Evolutionary conservation across 176 grass and related monocot species (phyloP), one percentile per base, ranked within the genome.

Genomic region (Oropetium thomaeum): DNA sequence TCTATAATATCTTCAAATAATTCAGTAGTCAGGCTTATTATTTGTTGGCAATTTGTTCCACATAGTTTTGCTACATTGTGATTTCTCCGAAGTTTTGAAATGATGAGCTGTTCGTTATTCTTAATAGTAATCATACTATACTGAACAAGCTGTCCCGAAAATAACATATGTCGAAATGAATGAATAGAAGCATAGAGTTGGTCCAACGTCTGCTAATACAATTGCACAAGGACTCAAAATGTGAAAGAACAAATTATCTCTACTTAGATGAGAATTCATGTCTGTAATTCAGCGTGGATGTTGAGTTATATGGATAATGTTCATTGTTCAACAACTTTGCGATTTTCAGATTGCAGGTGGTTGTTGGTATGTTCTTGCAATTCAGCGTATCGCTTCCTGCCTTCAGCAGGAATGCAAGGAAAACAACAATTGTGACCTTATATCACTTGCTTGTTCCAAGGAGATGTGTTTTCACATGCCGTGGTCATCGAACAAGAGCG

Each of bases 311-410:
- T 20, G 2, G 4, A 7, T 35, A 49, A 67, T 38, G 22, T 10
- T 81, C 20, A 17, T 29, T 29, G 0, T 20, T 74, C 4, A 78
- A 54, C 6, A 62, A 4, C 2, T 73, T 10, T 81, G 37, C 4
- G 17, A 70, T 59, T 70, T 77, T 72, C 88, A 98, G 96, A 93
- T 98, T 49, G 86, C 91, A 40, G 96, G 96, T 76, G 89, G 91
- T 0, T 94, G 96, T 66, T 98, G 96, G 96, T 98, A 98, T 42
- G 87, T 98, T 88, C 91, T 98, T 76, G 91, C 96, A 29, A 98
- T 98, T 58, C 96, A 98, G 58, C 86, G 96, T 4, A 89, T 98
- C 7, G 77, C 89, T 23, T 75, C 89, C 13, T 98, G 96, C 73
- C 85, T 89, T 44, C 91, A 81, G 58, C 61, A 72, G 2, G 89